Base-by-base conservation (phyloP, 441 rosid genomes). In the Erodium moschatum region DNA sequence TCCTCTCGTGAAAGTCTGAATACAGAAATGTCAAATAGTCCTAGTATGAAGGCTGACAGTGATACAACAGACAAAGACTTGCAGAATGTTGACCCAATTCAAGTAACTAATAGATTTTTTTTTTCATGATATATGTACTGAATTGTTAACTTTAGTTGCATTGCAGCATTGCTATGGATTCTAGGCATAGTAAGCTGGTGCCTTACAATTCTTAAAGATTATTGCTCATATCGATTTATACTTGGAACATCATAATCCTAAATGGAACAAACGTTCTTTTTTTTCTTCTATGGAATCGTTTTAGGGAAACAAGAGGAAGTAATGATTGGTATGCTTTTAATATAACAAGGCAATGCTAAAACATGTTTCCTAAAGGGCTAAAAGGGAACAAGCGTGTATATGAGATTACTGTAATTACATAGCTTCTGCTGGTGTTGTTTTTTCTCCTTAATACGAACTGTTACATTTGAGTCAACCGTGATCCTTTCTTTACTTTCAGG, bases 31-130 rank as follows among this genome's bases (percentile, higher is more conserved):
- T 74, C 83, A 15, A 73, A 73, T 76, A 24, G 33, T 12, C 44
- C 68, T 70, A 74, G 74, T 71, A 63, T 50, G 73, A 74, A 75
- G 71, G 70, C 72, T 67, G 85, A 64, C 63, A 67, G 78, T 66
- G 77, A 64, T 75, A 29, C 71, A 21, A 42, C 65, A 69, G 82
- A 78, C 73, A 42, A 78, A 67, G 79, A 74, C 67, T 67, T 71
- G 58, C 68, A 72, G 70, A 73, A 48, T 31, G 67, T 84, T 76
- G 97, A 92, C 67, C 87, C 86, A 56, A 73, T 87, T 79, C 97
- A 90, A 75, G 98, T 88, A 75, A 79, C 82, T 74, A 13, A 19
- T 73, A 42, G 63, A 66, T 71, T 73, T 29, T 29, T 3, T 2
- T 69, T 31, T 44, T 19, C 46, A 15, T 50, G n/a, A 50, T 48